Evolutionary conservation across 2,329 filamentous ascomycete species (phyloP), one percentile per base, ranked within the genome.

Genomic region (Coleophoma cylindrospora): DNA sequence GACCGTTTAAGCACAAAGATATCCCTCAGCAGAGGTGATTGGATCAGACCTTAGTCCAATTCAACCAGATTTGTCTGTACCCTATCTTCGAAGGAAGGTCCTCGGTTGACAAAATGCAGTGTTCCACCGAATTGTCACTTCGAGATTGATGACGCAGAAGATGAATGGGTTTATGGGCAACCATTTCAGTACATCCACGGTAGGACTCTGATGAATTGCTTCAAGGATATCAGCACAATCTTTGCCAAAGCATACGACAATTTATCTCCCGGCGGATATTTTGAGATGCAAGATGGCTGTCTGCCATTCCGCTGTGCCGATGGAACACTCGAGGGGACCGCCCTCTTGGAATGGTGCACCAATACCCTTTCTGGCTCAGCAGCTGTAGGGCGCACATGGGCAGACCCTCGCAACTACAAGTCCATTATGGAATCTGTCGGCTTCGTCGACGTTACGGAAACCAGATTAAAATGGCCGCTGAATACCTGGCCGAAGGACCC

Each of bases 121-220:
- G 33, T 47, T 4, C 75, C 75, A 22, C 71, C 73, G 19, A 79
- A 78, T 54, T 65, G 76, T 34, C 66, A 67, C 17, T 78, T 78
- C 58, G 61, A 76, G 43, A 66, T 78, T 12, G 74, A 78, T 53
- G 75, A 79, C 54, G 66, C 73, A 12, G 72, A 76, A 56, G 66
- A 72, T 48, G 63, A 70, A 8, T 80, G 76, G 76, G 62, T 72
- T 15, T 49, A 40, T 3, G 73, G 71, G 52, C 60, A 67, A 2
- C 64, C 74, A 54, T 77, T 77, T 58, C 73, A 77, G 57, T 73
- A 70, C 52, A 72, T 79, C 51, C 74, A 77, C 57, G 61, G 66
- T 36, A 68, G 75, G 19, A 65, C 72, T 21, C 68, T 79, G 64
- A 36, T 52, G 10, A 47, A 38, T 15, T 47, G 44, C 32, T 43